Base-by-base conservation (phyloP, 176 grass and related monocot genomes). In the Bolboschoenus planiculmis region DNA sequence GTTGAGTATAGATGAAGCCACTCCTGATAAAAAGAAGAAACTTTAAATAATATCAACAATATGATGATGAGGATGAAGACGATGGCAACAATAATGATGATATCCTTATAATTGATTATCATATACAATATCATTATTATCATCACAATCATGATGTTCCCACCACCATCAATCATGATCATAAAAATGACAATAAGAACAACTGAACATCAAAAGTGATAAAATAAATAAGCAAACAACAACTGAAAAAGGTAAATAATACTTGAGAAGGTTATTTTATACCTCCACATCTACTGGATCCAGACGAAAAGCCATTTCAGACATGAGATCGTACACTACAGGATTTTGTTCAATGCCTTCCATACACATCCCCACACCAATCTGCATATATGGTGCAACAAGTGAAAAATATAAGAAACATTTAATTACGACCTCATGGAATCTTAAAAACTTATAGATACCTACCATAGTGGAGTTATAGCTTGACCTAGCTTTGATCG, bases 341-440 rank as follows among this genome's bases (percentile, higher is more conserved):
- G 95, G 95, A 91, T 97, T 97, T 4, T 97, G 95, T 21, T 97
- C 92, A 83, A 94, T 97, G 89, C 95, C 95, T 82, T 97, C 95
- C 95, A 97, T 94, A 84, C 90, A 97, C 92, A 97, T 94, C 77
- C 95, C 92, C 86, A 97, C 90, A n/a, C 95, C 95, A 48, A 97
- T 85, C 95, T 97, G 68, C 66, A 71, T 79, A 63, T 56, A 61
- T 47, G 87, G 33, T 4, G 11, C 5, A 73, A 61, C 23, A 62
- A 62, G 79, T 83, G 23, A 5, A 78, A 81, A 58, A 35, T 4
- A 82, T 9, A 85, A 56, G 36, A n/a, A 73, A 26, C 10, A 26
- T 72, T 13, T 67, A 37, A 16, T 67, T 67, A 44, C 40, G 44
- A 46, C 68, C 39, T 73, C 46, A 72, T 26, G 67, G n/a, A 10